Percentiles rank a stretch among this genome's conserved stretches.
These are phyloP conservation scores for Lipomyces lipofer DNA, from an alignment of 805 yeast genomes.

Conservation along the genomic window DNA sequence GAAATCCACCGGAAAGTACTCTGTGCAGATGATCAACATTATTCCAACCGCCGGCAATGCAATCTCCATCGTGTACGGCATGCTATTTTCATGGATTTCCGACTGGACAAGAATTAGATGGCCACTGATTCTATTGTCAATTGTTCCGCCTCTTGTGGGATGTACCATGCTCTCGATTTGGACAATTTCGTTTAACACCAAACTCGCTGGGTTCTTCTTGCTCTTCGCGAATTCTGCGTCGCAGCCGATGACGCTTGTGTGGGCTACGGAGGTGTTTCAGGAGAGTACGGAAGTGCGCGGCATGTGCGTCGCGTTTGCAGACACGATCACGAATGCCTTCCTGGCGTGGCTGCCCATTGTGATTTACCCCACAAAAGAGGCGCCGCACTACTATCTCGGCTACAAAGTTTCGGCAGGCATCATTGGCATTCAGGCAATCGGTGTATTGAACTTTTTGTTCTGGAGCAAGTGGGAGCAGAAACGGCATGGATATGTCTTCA, in stretches of 20 bases:
- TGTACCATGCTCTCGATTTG: slow-evolving; percentile 7
- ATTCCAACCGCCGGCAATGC: slow-evolving; percentile 42
- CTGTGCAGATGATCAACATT: slow-evolving; percentile 36
- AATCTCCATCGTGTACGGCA: slow-evolving; percentile 24
- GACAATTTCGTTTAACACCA: slow-evolving; percentile 7
- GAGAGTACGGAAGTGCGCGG: slow-evolving; percentile 13
- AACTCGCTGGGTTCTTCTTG: slow-evolving; percentile 4
- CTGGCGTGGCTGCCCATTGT: slow-evolving; percentile 29
- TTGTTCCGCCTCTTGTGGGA: slow-evolving; percentile 2
- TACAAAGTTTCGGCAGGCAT: slow-evolving; percentile 7
- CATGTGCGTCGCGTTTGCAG: slow-evolving; percentile 7
- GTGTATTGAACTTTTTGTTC: slow-evolving; percentile 6
- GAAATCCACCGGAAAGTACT: slow-evolving; percentile 32
- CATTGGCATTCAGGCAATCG: background rate
- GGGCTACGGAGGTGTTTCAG: slow-evolving; percentile 17
- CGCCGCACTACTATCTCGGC: slow-evolving; percentile 12
- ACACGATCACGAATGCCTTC: slow-evolving; percentile 14
- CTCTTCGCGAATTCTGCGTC: slow-evolving; percentile 6
- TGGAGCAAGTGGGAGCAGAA: slow-evolving; percentile 9
- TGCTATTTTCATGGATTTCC: slow-evolving; percentile 36
- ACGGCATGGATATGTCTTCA: slow-evolving; percentile 6
- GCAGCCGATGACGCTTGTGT: slow-evolving; percentile 9
- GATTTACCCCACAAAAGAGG: slow-evolving; percentile 7
- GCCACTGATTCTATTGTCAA: slow-evolving; percentile 31
- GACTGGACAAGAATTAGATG: slow-evolving; percentile 38